phyloP scores from a whole-genome alignment of 768 basidiomycete species.

The Trametes meyenii region DNA sequence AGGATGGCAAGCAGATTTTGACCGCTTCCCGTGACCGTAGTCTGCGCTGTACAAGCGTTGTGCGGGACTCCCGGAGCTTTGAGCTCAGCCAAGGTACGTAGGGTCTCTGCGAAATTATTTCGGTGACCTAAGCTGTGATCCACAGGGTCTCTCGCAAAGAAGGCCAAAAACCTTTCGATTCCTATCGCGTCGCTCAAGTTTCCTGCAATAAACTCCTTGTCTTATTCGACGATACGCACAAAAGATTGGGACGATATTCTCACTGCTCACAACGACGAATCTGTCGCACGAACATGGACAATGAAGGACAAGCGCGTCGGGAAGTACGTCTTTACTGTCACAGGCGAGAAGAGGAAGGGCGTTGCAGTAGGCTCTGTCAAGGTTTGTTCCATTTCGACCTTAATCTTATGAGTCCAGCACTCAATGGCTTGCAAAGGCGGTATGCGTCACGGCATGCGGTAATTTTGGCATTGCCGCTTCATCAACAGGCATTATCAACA shows the following conservation, averaged over 20 bases:
- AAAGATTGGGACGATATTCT: constrained; percentile 99
- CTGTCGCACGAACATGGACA: constrained; percentile 85
- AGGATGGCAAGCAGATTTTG: constrained; percentile 94
- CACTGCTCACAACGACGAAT: constrained; percentile 86
- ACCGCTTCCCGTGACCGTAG: constrained; percentile 90
- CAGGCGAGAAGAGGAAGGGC: constrained; percentile 50
- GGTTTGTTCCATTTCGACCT: constrained; percentile 42
- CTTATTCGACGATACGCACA: constrained; percentile 76
- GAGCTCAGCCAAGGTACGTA: constrained; percentile 87
- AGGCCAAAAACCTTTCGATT: constrained; percentile 76
- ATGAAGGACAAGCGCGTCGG: constrained; percentile 82
- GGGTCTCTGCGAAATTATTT: not conserved
- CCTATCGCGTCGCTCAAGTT: constrained; percentile 84
- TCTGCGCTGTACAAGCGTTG: constrained; percentile 87
- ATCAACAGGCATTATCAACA: constrained; percentile 74
- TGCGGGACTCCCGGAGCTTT: constrained; percentile 91
- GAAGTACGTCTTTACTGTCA: constrained; percentile 67
- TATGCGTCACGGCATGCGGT: constrained; percentile 91
- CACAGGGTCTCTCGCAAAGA: constrained; percentile 82
- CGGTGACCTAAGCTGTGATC: not conserved
- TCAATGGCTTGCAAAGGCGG: constrained; percentile 49
- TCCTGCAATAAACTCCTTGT: constrained; percentile 74
- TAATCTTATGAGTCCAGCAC: not conserved
- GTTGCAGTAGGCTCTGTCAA: constrained; percentile 65
- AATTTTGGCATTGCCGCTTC: constrained; percentile 91